Base-by-base conservation (phyloP, 2,329 filamentous ascomycete species). In the Aspergillus latus region DNA sequence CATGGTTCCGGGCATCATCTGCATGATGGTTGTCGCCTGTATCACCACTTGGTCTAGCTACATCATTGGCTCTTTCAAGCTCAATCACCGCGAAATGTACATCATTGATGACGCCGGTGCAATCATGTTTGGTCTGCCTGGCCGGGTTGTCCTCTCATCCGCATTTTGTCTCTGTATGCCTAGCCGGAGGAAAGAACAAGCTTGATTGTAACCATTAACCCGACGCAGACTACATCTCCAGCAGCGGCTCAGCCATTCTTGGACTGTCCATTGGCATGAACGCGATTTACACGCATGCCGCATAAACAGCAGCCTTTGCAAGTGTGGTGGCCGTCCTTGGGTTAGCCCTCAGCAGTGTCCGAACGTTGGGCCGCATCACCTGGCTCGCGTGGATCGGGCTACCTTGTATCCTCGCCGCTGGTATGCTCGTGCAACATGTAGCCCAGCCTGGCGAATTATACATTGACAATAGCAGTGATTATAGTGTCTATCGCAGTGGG, bases 101-200 rank as follows among this genome's bases (percentile, higher is more conserved):
- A 79, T 78, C 46, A 82, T 84, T 71, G 82, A 82, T 43, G 82
- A 84, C 55, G 82, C 80, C 0, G 82, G 82, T 5, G 70, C 69
- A 42, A 77, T 84, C 51, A 72, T 85, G 16, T 82, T 83, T 53
- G 82, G 83, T 2, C 77, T 74, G 1, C 56, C 79, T 4, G 81
- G 82, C 0, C 75, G 80, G 26, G 81, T 81, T 59, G 59, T 82
- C 10, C 72, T 84, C 9, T 54, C 50, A 11, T 16, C 56, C n/a
- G 43, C 28, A 26, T 52, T 39, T 39, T 43, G 42, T 7, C 49
- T 45, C n/a, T 53, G 36, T 52, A 49, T n/a, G 30, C 45, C 16
- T 42, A 34, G 4, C 39, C 29, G 7, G 11, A 8, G 16, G 5
- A 2, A 10, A 4, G 16, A 26, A 9, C n/a, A 1, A 42, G 2